Evolutionary conservation across 2,329 filamentous ascomycete genomes (phyloP).

Genomic region (Orbilia ellipsospora): DNA sequence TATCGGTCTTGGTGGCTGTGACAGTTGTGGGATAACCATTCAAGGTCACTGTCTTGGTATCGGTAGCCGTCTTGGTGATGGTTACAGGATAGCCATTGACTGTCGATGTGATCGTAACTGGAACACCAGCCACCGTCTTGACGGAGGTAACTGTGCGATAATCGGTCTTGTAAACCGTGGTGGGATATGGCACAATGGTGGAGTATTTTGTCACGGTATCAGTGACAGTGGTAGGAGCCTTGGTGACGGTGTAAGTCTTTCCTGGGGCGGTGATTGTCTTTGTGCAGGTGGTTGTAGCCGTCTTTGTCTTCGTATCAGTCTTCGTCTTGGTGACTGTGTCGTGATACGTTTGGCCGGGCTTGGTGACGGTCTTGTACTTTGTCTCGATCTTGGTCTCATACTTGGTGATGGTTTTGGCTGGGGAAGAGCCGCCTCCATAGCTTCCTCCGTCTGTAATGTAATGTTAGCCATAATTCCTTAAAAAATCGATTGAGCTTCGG

Average conservation of each 20-base stretch:
- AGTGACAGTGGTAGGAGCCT: not conserved
- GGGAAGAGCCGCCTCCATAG: not conserved
- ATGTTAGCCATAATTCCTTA: not conserved
- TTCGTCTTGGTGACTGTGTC: not conserved
- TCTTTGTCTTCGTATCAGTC: conserved; percentile 1
- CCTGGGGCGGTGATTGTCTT: not conserved
- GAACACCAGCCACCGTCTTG: too few relatives aligned
- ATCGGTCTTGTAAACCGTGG: not conserved
- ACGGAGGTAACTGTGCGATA: too few relatives aligned
- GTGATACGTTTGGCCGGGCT: not conserved
- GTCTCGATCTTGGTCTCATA: not conserved
- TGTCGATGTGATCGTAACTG: too few relatives aligned
- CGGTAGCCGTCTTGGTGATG: too few relatives aligned
- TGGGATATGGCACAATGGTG: not conserved
- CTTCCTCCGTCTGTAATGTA: not conserved
- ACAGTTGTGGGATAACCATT: not conserved
- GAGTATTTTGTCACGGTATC: not conserved
- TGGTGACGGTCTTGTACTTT: not conserved
- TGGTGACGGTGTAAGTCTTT: not conserved
- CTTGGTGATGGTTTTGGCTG: not conserved
- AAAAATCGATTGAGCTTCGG: not conserved
- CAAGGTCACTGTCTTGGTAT: not conserved
- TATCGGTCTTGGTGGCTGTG: not conserved
- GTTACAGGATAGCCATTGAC: too few relatives aligned
- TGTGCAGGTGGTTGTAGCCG: not conserved